Evolutionary conservation across 164 flowering plant species (phyloP).

Genomic region (Cinnamomum chago): DNA sequence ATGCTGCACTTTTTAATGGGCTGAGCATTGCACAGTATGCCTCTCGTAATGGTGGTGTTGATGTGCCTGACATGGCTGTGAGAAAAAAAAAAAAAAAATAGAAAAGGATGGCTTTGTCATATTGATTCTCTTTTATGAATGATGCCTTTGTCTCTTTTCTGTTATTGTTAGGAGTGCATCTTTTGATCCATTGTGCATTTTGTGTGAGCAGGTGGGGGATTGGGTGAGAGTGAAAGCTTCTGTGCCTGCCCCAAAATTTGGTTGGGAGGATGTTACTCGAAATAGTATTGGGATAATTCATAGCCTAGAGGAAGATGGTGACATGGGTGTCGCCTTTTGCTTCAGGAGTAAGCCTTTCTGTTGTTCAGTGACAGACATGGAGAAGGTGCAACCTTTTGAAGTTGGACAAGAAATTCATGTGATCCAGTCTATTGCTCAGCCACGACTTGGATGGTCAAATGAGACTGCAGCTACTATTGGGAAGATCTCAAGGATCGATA

Average conservation of each 20-base stretch:
- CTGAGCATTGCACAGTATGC: no score
- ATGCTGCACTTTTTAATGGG: no score
- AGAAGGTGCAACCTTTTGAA: slow-evolving; percentile 84
- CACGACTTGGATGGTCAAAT: slow-evolving; percentile 97
- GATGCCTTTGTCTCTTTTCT: not conserved
- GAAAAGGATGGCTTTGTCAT: not conserved
- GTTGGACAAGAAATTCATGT: slow-evolving; percentile 88
- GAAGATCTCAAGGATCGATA: slow-evolving; percentile 81
- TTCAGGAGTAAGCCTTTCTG: slow-evolving; percentile 89
- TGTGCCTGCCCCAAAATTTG: slow-evolving; percentile 93
- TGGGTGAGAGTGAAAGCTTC: slow-evolving; percentile 96
- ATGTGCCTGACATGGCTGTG: not conserved
- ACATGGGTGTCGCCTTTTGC: slow-evolving; percentile 92
- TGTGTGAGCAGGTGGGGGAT: slow-evolving; percentile 71
- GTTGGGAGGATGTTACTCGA: slow-evolving; percentile 93
- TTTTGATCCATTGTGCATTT: not conserved
- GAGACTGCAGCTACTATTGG: slow-evolving; percentile 90
- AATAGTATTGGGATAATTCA: slow-evolving; percentile 88
- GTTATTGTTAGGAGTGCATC: not conserved
- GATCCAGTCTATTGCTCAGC: slow-evolving; percentile 69
- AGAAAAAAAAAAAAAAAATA: not conserved
- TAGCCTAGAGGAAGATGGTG: slow-evolving; percentile 96
- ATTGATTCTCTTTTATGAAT: not conserved
- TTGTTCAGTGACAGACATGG: slow-evolving; percentile 95
- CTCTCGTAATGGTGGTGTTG: not conserved